Base-by-base conservation (phyloP, 2,329 filamentous ascomycete genomes). In the Aspergillus quadrilineatus region DNA sequence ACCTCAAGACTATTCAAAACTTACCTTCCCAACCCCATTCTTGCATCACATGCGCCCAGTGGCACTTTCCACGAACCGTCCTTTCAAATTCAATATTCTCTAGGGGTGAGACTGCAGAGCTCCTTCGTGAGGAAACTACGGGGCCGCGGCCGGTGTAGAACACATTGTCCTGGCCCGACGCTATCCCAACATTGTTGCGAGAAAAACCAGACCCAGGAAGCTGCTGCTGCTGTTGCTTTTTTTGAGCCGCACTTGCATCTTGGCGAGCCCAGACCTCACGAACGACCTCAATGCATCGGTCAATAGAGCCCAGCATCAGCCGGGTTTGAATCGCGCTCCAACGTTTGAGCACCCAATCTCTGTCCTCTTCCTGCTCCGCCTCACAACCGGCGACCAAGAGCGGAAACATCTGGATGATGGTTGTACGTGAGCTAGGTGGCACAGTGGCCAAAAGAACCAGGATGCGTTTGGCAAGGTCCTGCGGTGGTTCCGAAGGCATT, bases 11-110 rank as follows among this genome's bases (percentile, higher is more conserved):
- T 22, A 22, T 22, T 41, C 5, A 49, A 46, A 49, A 45, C 80
- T 75, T 75, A 88, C 86, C 82, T 79, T 89, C 86, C 86, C 87
- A 89, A n/a, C 79, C 76, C 84, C 85, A 88, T 63, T 89, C 86
- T 60, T 81, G 82, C 87, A 89, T 89, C 42, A 89, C 85, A 37
- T 85, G 84, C 7, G 88, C 76, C 87, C 87, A 89, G 71, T 89
- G 87, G 65, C 87, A 72, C 45, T 77, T 77, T 3, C 87, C 86
- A 60, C 83, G 80, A n/a, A 89, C 84, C 3, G 85, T 88, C 65
- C 84, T 81, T 50, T 86, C 83, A 53, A 76, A 76, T 58, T 86
- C 82, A 59, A 84, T 76, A 42, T 77, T 74, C 57, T 78, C 72
- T 51, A 73, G 47, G 45, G 68, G 61, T 0, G 70, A 67, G 62